phyloP scores from a whole-genome alignment of 352 stramenopile species.

The Thraustotheca clavata region DNA sequence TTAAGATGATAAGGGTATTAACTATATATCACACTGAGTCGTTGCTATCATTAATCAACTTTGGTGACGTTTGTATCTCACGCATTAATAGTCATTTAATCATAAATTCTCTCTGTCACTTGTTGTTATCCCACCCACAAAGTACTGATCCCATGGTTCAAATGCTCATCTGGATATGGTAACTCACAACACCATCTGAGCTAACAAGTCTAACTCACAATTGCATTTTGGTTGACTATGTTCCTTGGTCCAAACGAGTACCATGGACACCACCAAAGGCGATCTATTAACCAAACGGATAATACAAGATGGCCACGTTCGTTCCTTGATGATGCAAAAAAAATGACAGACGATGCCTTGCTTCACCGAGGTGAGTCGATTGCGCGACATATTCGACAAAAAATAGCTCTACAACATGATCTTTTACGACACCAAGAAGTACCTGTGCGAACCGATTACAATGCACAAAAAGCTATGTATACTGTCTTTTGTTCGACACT shows the following conservation, averaged over 20 bases:
- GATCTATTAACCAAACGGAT: not conserved
- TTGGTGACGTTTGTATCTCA: no score
- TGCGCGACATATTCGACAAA: not conserved
- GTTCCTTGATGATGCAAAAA: conserved; percentile 1
- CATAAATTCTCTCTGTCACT: no score
- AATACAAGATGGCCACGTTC: not conserved
- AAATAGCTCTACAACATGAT: not conserved
- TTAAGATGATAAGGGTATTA: no score
- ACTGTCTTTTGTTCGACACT: not conserved
- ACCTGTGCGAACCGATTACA: not conserved
- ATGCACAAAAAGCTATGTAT: not conserved
- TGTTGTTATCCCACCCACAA: no score
- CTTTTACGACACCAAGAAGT: not conserved
- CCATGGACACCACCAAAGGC: not conserved
- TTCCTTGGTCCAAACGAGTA: not conserved
- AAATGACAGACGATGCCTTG: conserved; percentile 2
- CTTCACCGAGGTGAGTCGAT: not conserved
- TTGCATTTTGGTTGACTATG: not conserved
- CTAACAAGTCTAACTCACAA: not conserved
- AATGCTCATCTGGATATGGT: no score
- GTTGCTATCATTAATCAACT: no score
- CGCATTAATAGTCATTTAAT: no score
- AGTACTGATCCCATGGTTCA: conserved; percentile 5
- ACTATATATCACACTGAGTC: no score
- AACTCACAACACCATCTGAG: not conserved